These are phyloP conservation scores for Tulasnella sp. DNA, from an alignment of 768 basidiomycete species.

Conservation along the genomic window DNA sequence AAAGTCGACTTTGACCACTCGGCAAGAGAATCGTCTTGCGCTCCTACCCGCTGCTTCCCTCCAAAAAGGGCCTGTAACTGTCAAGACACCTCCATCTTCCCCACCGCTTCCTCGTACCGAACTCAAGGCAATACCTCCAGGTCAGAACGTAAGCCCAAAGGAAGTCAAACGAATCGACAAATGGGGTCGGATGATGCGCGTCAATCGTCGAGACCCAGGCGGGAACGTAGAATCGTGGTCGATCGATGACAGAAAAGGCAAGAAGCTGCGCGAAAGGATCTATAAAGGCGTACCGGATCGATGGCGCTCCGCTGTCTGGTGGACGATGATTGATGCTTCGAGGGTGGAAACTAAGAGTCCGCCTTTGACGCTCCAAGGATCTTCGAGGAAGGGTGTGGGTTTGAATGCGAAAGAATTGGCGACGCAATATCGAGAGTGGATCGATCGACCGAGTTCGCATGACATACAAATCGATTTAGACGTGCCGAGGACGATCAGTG, in stretches of 20 bases:
- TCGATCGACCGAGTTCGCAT: constrained; percentile 76
- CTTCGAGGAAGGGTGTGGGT: not conserved
- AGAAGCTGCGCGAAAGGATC: constrained; percentile 45
- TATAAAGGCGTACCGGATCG: constrained; percentile 97
- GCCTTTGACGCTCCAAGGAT: constrained; percentile 29
- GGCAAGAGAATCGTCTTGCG: constrained; percentile 67
- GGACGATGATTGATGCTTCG: constrained; percentile 48
- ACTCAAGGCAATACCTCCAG: constrained; percentile 34
- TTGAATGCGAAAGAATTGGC: constrained; percentile 27
- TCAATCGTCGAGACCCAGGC: constrained; percentile 57
- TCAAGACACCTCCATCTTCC: constrained; percentile 26
- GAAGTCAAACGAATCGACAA: constrained; percentile 75
- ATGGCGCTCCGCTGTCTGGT: constrained; percentile 92
- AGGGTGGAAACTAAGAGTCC: constrained; percentile 25
- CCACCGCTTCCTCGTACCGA: constrained; percentile 39
- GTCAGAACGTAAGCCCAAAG: constrained; percentile 35
- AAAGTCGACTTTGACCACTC: constrained; percentile 43
- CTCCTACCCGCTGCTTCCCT: constrained; percentile 54
- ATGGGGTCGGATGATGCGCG: constrained; percentile 78
- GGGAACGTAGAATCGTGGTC: constrained; percentile 68
- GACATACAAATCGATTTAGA: constrained; percentile 98
- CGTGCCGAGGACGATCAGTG: constrained; percentile 90
- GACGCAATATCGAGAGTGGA: constrained; percentile 31
- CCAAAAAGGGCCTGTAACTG: constrained; percentile 43
- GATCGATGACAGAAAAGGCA: constrained; percentile 50